Evolutionary conservation across 2,329 filamentous ascomycete species (phyloP), one percentile per base, ranked within the genome.

Genomic region (Geosmithia putterillii): DNA sequence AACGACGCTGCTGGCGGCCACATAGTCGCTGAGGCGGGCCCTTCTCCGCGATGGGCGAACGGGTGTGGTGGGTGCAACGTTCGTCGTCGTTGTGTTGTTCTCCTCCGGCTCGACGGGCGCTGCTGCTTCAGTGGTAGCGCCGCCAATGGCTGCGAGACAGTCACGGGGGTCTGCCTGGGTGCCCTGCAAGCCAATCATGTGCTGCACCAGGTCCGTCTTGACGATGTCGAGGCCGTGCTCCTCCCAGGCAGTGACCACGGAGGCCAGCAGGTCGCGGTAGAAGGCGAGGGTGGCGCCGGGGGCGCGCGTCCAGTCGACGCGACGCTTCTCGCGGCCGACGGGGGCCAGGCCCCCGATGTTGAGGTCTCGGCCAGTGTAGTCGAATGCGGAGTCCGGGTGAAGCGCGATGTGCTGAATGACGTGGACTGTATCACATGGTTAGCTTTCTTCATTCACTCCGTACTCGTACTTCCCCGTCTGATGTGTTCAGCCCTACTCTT

Each of bases 241-340:
- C 17, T 36, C 25, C 40, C 40, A 42, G 15, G 32, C 17, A 3
- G 6, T 18, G 25, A 42, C 40, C 10, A 42, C 32, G 3, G 36
- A n/a, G 2, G n/a, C 10, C 17, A 42, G 25, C 3, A 42, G 6
- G 25, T 36, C 25, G 19, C 22, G 25, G 40, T 42, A 42, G 19
- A 35, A 42, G 15, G 25, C 18, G 4, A 35, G 25, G 25, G 17
- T 42, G 28, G 40, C 40, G 22, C 40, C 40, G 3, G 10, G 40
- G 12, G 39, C 39, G 5, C 20, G 39, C 5, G 39, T 28, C 21
- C 7, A 42, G 19, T 42, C 25, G 25, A 42, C 15, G 17, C 40
- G 40, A 15, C 40, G 40, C 19, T 42, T 42, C 25, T 42, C n/a
- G 2, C 40, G 40, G 19, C 12, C 21, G 40, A 42, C 25, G 18